Base-by-base conservation (phyloP, 495 filamentous ascomycete species). In the Pseudomonodictys pantanalensis region DNA sequence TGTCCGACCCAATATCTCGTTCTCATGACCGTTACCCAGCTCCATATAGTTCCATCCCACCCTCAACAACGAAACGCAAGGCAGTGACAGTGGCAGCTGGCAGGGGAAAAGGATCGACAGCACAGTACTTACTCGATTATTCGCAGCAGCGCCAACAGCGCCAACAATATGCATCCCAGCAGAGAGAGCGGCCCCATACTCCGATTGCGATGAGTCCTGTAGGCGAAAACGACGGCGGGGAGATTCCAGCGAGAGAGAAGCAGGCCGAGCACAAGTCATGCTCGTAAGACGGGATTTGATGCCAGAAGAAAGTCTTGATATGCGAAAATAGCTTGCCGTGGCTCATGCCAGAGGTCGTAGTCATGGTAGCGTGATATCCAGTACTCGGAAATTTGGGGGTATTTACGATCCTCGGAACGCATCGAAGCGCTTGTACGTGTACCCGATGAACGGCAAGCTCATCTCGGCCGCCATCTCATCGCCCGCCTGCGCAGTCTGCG, bases 341-440 rank as follows among this genome's bases (percentile, higher is more conserved):
- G 53, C 47, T 51, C 52, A 30, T 51, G 23, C 10, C 3, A 23
- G 41, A 35, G 43, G 12, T 28, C 20, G 20, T 18, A 56, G 28
- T 18, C 32, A 29, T 18, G 7, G 26, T 32, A 41, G 42, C 33
- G 39, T 18, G 7, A 22, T 32, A 41, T 26, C 33, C 24, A 20
- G 11, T 33, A 18, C n/a, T 47, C 10, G 41, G 24, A 15, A n/a
- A n/a, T n/a, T n/a, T n/a, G 49, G 23, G 28, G 22, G 15, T 50
- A 28, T 52, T 51, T 64, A 68, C 20, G 67, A 60, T 17, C 71
- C 75, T 56, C 81, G 74, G 72, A 86, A 86, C 63, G 87, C 89
- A 76, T 96, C 92, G 74, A 98, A 98, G 56, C 93, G 87, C 79
- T 96, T 97, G 79, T 96, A 98, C 18, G 93, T 98, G 71, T 98